Evolutionary conservation across 1,284 basidiomycete genomes (phyloP).

Genomic region (Apiotrichum veenhuisii): DNA sequence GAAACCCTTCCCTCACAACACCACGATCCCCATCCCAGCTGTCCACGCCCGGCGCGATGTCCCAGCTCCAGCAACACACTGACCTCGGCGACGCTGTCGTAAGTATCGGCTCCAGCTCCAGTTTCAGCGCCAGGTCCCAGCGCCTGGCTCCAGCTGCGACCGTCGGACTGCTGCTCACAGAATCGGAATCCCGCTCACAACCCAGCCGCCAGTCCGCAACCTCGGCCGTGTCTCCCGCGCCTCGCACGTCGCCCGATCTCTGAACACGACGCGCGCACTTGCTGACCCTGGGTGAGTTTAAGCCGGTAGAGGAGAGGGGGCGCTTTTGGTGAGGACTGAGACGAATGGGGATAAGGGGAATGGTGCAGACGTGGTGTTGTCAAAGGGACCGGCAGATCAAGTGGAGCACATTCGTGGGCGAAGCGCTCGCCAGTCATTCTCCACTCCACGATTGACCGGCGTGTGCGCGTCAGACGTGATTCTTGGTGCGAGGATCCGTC

Average conservation of each 20-base stretch:
- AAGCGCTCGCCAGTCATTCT: too few relatives aligned
- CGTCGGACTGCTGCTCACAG: neutral
- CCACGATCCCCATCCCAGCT: neutral
- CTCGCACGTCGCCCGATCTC: conserved; percentile 1
- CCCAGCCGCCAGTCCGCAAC: neutral
- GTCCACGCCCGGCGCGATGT: neutral
- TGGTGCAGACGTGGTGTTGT: too few relatives aligned
- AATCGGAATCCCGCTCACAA: neutral
- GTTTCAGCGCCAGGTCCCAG: neutral
- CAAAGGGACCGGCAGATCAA: too few relatives aligned
- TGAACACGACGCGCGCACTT: conserved; percentile 15
- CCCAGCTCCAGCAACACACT: neutral
- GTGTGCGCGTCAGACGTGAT: too few relatives aligned
- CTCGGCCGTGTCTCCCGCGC: neutral
- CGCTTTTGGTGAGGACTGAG: too few relatives aligned
- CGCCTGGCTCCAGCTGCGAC: neutral
- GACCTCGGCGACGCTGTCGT: neutral
- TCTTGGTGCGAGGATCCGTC: too few relatives aligned
- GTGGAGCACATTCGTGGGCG: too few relatives aligned
- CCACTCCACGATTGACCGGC: too few relatives aligned
- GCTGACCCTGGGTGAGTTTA: conserved; percentile 15
- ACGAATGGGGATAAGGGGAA: too few relatives aligned
- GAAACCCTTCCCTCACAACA: neutral
- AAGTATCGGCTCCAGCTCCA: neutral
- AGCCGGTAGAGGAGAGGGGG: neutral